These are phyloP conservation scores for Geotrichum bryndzae DNA, from an alignment of 1,139 yeast genomes.

Conservation along the genomic window DNA sequence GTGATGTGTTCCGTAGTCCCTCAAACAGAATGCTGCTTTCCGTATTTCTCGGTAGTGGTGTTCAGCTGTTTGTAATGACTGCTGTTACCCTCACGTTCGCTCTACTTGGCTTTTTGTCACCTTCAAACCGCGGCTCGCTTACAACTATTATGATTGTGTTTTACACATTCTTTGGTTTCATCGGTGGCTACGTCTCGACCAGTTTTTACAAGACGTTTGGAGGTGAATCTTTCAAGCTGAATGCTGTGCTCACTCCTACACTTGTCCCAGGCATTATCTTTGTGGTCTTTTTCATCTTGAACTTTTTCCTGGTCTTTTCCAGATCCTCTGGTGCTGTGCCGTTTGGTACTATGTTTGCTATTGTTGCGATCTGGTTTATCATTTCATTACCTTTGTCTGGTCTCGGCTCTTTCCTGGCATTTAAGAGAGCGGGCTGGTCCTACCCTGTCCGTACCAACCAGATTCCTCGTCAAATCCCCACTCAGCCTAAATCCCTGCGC, in stretches of 20 bases:
- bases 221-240: constrained; percentile 86
- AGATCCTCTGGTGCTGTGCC: constrained; percentile 95
- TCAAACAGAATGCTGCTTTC: constrained; percentile 63
- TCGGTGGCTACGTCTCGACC: constrained; percentile 85
- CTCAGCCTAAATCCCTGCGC: constrained; percentile 78
- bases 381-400: constrained; percentile 81
- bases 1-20: constrained; percentile 92
- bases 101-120: constrained; percentile 80
- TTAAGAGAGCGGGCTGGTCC: constrained; percentile 53
- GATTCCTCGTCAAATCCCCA: constrained; percentile 93
- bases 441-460: constrained; percentile 81
- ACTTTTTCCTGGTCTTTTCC: constrained; percentile 72
- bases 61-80: constrained; percentile 75
- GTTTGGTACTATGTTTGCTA: constrained; percentile 77
- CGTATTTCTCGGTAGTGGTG: constrained; percentile 81
- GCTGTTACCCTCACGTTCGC: constrained; percentile 74
- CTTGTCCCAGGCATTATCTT: constrained; percentile 79
- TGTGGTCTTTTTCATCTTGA: constrained; percentile 56
- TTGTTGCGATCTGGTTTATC: constrained; percentile 76
- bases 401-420: constrained; percentile 71
- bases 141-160: constrained; percentile 83
- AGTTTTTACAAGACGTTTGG: constrained; percentile 81
- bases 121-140: constrained; percentile 90
- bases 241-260: constrained; percentile 74
- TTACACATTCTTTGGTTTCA: constrained; percentile 69